Conservation (phyloP, 768 basidiomycete species). For the Trametes meyenii region DNA sequence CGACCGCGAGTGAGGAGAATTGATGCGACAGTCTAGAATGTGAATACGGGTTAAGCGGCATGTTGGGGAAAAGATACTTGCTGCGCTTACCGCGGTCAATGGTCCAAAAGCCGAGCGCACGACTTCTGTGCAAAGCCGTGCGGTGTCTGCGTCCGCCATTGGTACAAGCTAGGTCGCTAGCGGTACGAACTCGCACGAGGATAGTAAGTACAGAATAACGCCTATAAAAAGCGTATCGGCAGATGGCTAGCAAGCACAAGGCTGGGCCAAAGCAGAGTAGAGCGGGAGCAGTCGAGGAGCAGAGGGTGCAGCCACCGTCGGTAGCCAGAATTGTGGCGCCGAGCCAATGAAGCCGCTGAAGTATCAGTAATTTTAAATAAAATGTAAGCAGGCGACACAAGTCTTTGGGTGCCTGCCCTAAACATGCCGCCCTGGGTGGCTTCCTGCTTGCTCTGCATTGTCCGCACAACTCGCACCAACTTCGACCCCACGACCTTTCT, state of each 20-base stretch:
- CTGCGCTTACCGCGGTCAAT: slow-evolving; percentile 58
- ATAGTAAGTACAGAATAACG: too few species aligned
- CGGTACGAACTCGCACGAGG: too few species aligned
- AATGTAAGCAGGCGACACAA: not conserved
- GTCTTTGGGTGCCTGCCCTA: slow-evolving; percentile 13
- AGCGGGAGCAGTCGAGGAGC: not conserved
- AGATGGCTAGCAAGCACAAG: not conserved
- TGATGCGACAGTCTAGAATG: slow-evolving; percentile 66
- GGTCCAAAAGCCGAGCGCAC: slow-evolving; percentile 67
- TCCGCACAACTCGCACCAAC: too few species aligned
- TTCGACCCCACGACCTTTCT: not conserved
- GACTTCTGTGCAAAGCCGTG: slow-evolving; percentile 62
- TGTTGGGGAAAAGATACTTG: not conserved
- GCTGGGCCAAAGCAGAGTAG: too few species aligned
- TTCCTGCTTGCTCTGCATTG: not conserved
- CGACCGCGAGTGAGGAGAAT: slow-evolving; percentile 82
- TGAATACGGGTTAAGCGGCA: not conserved
- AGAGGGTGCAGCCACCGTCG: not conserved
- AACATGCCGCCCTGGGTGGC: not conserved
- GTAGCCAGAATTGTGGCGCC: not conserved
- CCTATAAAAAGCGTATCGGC: too few species aligned
- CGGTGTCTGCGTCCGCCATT: slow-evolving; percentile 70
- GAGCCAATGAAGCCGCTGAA: not conserved
- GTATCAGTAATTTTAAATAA: too few species aligned
- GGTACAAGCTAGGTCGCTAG: not conserved